Base-by-base conservation (phyloP, 441 rosid species). In the Gossypium davidsonii region DNA sequence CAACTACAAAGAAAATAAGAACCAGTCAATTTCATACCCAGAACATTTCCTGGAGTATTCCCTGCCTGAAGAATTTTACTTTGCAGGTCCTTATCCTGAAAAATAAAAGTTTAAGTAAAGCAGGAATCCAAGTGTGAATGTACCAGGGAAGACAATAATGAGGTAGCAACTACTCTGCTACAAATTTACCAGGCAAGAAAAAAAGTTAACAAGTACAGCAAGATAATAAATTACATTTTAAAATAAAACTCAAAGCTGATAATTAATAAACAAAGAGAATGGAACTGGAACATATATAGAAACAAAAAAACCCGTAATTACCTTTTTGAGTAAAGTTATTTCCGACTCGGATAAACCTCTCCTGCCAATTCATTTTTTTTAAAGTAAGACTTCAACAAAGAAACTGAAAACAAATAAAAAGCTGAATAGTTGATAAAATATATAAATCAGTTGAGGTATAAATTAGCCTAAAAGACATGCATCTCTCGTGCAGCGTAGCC, bases 321-420 rank as follows among this genome's bases (percentile, higher is more conserved):
- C 99, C 94, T 92, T 89, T 83, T 90, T 95, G 60, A 95, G 81
- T 75, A 90, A 86, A 81, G 81, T 77, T 81, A 91, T 84, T 87
- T 95, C 98, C 18, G 93, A 88, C 58, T 86, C 91, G 4, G 98
- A 92, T 77, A 18, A 88, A 61, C 99, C 97, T 85, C 97, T 89
- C 96, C 98, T 92, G 89, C 84, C 81, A 80, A 85, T 75, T 60
- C 73, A 65, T 17, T 52, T 72, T 73, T 55, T 53, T 55, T 75
- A 77, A 67, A 80, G 23, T 46, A 78, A 75, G 20, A 72, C 23
- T 51, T 72, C 56, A 37, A 21, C 51, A 62, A 21, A 49, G 48
- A 73, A 51, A 64, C 69, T 52, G 59, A 39, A 31, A 73, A 55
- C 48, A 53, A 46, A 48, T 14, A 72, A 68, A 68, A 51, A 9